phyloP scores from a whole-genome alignment of 371 early-diverging fungal genomes.

The Entomophthora muscae region DNA sequence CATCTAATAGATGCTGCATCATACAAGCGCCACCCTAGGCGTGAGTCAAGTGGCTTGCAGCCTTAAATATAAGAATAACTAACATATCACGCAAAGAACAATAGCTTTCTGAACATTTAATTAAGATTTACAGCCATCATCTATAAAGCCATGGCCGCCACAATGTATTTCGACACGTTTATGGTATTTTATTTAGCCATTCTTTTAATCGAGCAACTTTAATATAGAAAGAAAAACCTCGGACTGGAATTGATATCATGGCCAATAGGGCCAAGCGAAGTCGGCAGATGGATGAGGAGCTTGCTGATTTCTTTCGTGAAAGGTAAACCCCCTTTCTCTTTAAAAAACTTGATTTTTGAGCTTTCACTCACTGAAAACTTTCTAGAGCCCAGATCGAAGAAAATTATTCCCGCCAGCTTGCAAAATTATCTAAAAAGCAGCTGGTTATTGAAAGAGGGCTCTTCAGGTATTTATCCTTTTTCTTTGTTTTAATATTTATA shows the following conservation, averaged over 20 bases:
- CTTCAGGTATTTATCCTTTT: background rate
- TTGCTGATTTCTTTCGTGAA: conserved; percentile 3
- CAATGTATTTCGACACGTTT: background rate
- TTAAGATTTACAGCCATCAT: no score
- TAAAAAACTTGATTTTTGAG: no score
- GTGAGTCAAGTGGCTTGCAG: no score
- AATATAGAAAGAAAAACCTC: conserved; percentile 1
- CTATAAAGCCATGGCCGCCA: background rate
- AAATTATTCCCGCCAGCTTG: background rate
- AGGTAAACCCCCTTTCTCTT: no score
- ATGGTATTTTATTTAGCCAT: background rate
- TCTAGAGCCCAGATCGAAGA: conserved; percentile 7
- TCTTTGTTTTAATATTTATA: no score
- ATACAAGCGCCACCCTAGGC: no score
- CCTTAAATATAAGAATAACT: no score
- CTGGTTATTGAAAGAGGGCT: background rate
- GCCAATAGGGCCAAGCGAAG: background rate
- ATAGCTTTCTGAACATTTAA: no score
- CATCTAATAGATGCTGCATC: no score
- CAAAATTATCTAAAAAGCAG: background rate
- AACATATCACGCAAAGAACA: no score
- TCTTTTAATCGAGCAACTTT: background rate
- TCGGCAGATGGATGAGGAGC: conserved; percentile 1
- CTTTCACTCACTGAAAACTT: no score
- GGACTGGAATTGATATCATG: conserved; percentile 1